These are phyloP conservation scores for Medicago arabica DNA, from an alignment of 306 rosid genomes.

Conservation along the genomic window DNA sequence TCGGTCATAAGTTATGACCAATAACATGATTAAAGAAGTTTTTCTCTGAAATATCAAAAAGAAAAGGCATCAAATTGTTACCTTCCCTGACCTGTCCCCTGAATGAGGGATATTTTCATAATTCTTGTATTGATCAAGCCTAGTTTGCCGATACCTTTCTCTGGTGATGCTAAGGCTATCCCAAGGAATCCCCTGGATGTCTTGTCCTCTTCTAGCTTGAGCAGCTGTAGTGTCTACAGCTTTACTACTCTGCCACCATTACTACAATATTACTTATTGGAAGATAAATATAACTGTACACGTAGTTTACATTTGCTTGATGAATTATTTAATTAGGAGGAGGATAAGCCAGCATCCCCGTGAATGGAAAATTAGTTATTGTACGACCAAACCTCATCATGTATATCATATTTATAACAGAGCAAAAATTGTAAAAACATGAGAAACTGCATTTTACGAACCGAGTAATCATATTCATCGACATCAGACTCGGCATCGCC, in stretches of 20 bases:
- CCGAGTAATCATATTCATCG: conserved; percentile 69
- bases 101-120: conserved; percentile 75
- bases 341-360: background rate
- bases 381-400: background rate
- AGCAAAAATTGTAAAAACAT: background rate
- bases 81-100: conserved; percentile 75
- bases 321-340: conserved; percentile 20
- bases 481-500: conserved; percentile 67
- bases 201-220: conserved; percentile 53
- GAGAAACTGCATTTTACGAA: conserved; percentile 43
- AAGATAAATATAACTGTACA: background rate
- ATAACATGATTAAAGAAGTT: background rate
- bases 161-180: conserved; percentile 48
- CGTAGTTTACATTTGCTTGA: conserved; percentile 23
- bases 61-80: conserved; percentile 36
- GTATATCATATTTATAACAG: conserved; percentile 13
- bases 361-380: background rate
- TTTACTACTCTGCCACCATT: conserved; percentile 61
- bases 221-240: conserved; percentile 51
- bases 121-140: conserved; percentile 86
- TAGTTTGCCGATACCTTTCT: conserved; percentile 67
- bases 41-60: conserved; percentile 20
- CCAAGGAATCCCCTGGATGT: conserved; percentile 58
- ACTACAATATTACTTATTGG: conserved; percentile 27
- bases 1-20: conserved; percentile 21